These are phyloP conservation scores for Anthostomella pinea DNA, from an alignment of 2,329 filamentous ascomycete genomes.

Conservation along the genomic window DNA sequence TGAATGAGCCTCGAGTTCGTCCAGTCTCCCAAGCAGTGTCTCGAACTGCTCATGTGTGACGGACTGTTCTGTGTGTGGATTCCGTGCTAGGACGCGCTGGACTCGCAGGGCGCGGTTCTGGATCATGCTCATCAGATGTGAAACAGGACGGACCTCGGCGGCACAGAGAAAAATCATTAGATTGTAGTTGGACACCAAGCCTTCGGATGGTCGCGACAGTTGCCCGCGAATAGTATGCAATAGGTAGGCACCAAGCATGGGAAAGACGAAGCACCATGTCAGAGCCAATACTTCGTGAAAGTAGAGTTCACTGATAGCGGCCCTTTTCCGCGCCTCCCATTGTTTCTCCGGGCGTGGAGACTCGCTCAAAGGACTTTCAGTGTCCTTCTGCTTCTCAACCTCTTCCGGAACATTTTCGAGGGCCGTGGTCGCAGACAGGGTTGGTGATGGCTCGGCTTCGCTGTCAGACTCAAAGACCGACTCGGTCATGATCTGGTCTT, in stretches of 20 bases:
- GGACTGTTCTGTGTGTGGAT: constrained; percentile 41
- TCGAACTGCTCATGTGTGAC: constrained; percentile 43
- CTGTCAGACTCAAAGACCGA: constrained; percentile 45
- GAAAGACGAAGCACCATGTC: constrained; percentile 73
- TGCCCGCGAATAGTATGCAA: constrained; percentile 78
- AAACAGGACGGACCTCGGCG: constrained; percentile 78
- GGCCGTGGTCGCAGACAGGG: constrained; percentile 19
- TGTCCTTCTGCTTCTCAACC: constrained; percentile 24
- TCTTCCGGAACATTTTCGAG: constrained; percentile 47
- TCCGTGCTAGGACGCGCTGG: constrained; percentile 66
- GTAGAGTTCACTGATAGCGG: constrained; percentile 63
- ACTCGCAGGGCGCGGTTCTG: constrained; percentile 77
- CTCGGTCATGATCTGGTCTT: constrained; percentile 44
- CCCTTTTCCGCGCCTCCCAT: constrained; percentile 29
- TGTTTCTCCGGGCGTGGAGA: constrained; percentile 5
- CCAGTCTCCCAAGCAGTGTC: constrained; percentile 63
- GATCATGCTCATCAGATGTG: constrained; percentile 78
- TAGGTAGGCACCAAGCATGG: constrained; percentile 75
- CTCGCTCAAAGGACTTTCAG: constrained; percentile 12
- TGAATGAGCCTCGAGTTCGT: constrained; percentile 63
- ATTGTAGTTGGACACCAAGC: constrained; percentile 88
- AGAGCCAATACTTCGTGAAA: constrained; percentile 74
- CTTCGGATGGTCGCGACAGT: constrained; percentile 79
- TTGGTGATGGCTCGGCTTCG: constrained; percentile 33
- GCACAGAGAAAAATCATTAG: constrained; percentile 85